These are phyloP conservation scores for Fusarium redolens DNA, from an alignment of 2,329 filamentous ascomycete genomes.

Conservation along the genomic window DNA sequence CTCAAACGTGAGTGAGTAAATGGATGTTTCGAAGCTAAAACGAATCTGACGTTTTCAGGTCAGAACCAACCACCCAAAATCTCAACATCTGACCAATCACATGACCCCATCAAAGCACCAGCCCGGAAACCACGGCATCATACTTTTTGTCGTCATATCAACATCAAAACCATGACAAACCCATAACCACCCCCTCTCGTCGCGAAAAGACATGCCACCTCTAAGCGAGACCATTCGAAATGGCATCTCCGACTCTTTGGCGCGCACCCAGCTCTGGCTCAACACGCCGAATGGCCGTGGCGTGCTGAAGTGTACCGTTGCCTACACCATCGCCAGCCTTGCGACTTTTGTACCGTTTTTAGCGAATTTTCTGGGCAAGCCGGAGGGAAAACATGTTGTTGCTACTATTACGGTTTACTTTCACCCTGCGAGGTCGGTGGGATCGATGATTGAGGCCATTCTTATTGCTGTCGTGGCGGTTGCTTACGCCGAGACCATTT, in stretches of 20 bases:
- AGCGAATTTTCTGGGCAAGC: conserved; percentile 78
- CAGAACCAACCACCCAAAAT: conserved; percentile 2
- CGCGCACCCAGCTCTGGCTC: conserved; percentile 67
- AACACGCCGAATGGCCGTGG: conserved; percentile 79
- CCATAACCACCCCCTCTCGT: background rate
- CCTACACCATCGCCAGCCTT: conserved; percentile 86
- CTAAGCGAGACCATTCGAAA: conserved; percentile 23
- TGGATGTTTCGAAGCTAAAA: background rate
- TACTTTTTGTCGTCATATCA: background rate
- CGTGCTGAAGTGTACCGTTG: conserved; percentile 90
- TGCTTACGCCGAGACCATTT: conserved; percentile 75
- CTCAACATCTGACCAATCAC: conserved; percentile 19
- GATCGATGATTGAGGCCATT: conserved; percentile 90
- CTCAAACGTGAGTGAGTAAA: background rate
- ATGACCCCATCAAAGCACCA: background rate
- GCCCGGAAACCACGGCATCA: conserved; percentile 11
- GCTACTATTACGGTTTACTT: conserved; percentile 96
- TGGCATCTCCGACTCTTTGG: conserved; percentile 50
- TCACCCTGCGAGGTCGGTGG: conserved; percentile 85
- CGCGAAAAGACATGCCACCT: conserved; percentile 4
- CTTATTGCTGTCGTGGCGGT: conserved; percentile 82
- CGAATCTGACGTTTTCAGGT: background rate
- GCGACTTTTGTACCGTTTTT: conserved; percentile 84
- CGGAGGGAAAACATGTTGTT: conserved; percentile 93
- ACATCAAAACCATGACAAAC: conserved; percentile 15